These are phyloP conservation scores for Irpex sp. DNA, from an alignment of 1,284 basidiomycete genomes.

Conservation along the genomic window DNA sequence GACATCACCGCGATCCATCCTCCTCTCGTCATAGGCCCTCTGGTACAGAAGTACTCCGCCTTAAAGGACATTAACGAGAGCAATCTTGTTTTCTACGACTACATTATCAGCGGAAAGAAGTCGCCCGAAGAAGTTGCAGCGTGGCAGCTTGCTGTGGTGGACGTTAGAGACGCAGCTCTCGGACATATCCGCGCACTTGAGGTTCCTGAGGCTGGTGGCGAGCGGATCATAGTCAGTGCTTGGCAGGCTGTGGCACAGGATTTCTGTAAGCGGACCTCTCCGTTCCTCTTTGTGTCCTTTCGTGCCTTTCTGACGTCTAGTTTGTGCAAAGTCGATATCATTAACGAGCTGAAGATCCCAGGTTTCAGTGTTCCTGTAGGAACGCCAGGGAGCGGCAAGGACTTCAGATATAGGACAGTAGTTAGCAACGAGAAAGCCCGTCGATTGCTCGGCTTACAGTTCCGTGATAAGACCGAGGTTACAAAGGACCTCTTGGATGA, in stretches of 20 bases:
- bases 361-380: background rate
- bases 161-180: conserved; percentile 55
- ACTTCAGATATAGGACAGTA: background rate
- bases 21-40: background rate
- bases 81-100: background rate
- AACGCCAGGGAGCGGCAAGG: background rate
- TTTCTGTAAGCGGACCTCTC: background rate
- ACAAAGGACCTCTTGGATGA: background rate
- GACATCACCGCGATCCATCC: background rate
- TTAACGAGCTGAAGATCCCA: background rate
- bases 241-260: conserved; percentile 21
- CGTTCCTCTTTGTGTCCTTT: background rate
- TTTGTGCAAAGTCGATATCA: background rate
- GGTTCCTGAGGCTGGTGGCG: conserved; percentile 46
- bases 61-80: background rate
- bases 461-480: background rate
- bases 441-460: background rate
- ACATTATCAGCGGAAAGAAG: background rate
- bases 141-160: conserved; percentile 19
- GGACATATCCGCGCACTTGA: conserved; percentile 52
- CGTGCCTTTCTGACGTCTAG: too few species aligned
- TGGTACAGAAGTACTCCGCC: background rate
- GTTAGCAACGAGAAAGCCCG: background rate
- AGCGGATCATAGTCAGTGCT: conserved; percentile 48
- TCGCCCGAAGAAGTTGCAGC: background rate